Base-by-base conservation (phyloP, 1,139 yeast species). In the Lodderomyces margitis region DNA sequence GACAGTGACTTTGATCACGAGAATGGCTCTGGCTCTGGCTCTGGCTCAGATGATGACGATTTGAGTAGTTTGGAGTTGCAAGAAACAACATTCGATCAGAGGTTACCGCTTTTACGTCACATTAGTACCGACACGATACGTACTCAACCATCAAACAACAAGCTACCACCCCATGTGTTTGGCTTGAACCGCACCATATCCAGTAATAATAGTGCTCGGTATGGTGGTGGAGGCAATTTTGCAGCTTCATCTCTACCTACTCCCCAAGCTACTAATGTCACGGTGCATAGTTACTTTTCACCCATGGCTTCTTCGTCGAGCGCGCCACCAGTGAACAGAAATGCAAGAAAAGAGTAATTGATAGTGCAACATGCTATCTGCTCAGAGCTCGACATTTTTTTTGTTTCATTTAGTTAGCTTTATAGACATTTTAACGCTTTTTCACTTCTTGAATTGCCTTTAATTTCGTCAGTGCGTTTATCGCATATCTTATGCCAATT, bases 21-120 rank as follows among this genome's bases (percentile, higher is more conserved):
- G 19, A 12, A 8, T n/a, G 32, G 32, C 3, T 28, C 32, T 28
- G 32, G 16, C 10, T n/a, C 32, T 15, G 32, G n/a, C n/a, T n/a
- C n/a, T n/a, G n/a, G n/a, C n/a, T 47, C 41, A 10, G 41, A 40
- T 2, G 44, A 41, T 14, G 49, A 44, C 20, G 48, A 45, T n/a
- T 21, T 36, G 16, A 43, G 31, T 6, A 56, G 59, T 39, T 36
- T 56, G 8, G 36, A 48, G 25, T 51, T 62, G 3, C 59, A 62
- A 37, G 62, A 56, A 20, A 48, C 61, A 3, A 25, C 25, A 23
- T 66, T 59, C 45, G 61, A 57, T 8, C 72, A 65, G 47, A 50
- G 66, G 39, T 42, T 66, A 3, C 72, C 72, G 0, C 54, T 67
- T 33, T 51, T 67, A 35, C 54, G 58, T 33, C 58, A 59, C 45